A percentile compares a stretch with the other conserved stretches of the same genome.
phyloP scores from a whole-genome alignment of 139 green algal species.

The Micractinium conductrix region DNA sequence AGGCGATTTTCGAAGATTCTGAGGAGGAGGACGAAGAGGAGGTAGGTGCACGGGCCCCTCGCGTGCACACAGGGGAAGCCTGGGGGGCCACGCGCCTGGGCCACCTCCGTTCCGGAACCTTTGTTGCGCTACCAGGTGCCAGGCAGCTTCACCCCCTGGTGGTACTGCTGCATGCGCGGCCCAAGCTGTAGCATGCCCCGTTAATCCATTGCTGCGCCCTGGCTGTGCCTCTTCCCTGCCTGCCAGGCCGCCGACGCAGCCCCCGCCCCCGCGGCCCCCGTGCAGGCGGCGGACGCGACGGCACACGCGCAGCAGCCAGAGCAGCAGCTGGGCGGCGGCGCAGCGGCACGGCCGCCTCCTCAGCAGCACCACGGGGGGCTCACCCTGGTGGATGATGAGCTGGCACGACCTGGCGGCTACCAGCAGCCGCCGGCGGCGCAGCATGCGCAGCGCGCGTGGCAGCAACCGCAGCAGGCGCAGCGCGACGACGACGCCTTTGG shows the following conservation, averaged over 20 bases:
- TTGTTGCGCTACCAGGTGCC: too few species aligned
- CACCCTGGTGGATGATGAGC: not conserved
- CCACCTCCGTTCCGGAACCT: too few species aligned
- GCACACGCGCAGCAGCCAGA: not conserved
- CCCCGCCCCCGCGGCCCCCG: not conserved
- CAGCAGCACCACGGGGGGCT: not conserved
- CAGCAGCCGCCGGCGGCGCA: not conserved
- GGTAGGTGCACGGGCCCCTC: too few species aligned
- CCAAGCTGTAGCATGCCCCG: too few species aligned
- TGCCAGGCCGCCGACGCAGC: too few species aligned
- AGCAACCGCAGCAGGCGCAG: not conserved
- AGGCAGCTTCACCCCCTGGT: too few species aligned
- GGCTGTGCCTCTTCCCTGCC: too few species aligned
- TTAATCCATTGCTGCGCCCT: too few species aligned
- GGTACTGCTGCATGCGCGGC: too few species aligned
- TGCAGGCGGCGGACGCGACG: not conserved
- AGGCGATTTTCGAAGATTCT: constrained; percentile 84
- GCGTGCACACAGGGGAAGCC: too few species aligned
- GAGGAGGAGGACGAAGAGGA: constrained; percentile 62
- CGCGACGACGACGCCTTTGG: constrained; percentile 14
- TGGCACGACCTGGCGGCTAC: not conserved
- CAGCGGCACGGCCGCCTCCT: not conserved
- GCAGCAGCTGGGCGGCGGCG: not conserved
- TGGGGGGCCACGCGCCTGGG: too few species aligned
- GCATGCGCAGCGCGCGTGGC: not conserved